Percentiles rank a stretch among this genome's conserved stretches.
Conservation (phyloP, 805 yeast genomes). For the Pachysolen tannophilus region DNA sequence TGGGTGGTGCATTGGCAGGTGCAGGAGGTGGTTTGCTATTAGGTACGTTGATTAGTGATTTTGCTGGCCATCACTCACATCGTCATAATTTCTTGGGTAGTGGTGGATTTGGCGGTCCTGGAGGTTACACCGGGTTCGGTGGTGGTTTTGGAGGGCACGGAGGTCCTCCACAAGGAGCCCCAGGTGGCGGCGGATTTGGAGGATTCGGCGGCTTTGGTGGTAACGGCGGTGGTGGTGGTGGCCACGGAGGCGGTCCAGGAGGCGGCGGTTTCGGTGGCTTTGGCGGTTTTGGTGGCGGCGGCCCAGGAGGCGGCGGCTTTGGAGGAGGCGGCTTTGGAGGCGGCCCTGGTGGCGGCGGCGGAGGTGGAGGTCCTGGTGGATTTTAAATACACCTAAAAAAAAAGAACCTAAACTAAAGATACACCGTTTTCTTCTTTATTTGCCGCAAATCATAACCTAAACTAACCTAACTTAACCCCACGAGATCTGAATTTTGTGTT, state of each 20-base stretch:
- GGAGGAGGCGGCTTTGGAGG: slow-evolving; percentile 5
- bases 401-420: no score
- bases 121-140: background rate
- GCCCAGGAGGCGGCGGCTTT: slow-evolving; percentile 4
- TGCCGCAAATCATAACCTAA: no score
- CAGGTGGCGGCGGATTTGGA: no score
- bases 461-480: no score
- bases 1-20: slow-evolving; percentile 26
- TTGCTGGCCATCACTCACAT: no score
- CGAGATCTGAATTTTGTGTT: no score
- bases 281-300: slow-evolving; percentile 6
- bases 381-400: no score
- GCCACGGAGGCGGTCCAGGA: background rate
- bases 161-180: no score
- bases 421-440: no score
- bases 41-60: slow-evolving; percentile 10
- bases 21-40: slow-evolving; percentile 21
- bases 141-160: no score
- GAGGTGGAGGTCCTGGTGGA: no score
- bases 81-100: background rate
- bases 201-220: background rate
- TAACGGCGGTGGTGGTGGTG: slow-evolving; percentile 1
- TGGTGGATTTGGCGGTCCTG: slow-evolving; percentile 1
- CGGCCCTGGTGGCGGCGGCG: background rate
- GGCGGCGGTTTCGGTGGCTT: slow-evolving; percentile 5